Evolutionary conservation across 2,329 filamentous ascomycete genomes (phyloP).

Genomic region (Fusarium sp.): DNA sequence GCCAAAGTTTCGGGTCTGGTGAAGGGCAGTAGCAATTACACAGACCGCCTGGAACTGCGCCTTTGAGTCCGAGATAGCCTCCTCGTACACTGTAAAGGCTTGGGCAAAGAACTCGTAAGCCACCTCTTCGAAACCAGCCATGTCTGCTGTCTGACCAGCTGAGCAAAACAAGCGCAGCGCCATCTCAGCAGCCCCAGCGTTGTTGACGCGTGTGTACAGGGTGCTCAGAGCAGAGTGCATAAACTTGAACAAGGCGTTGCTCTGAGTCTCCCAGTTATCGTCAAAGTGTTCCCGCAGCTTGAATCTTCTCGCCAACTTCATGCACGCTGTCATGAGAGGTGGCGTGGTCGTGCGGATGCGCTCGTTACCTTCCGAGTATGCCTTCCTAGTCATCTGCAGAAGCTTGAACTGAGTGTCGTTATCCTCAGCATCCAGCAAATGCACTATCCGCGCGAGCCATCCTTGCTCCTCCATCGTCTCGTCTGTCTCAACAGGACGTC

Average conservation of each 20-base stretch:
- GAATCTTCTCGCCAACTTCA: constrained; percentile 89
- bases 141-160: constrained; percentile 92
- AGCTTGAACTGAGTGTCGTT: constrained; percentile 97
- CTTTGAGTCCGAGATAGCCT: constrained; percentile 93
- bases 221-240: constrained; percentile 89
- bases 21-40: constrained; percentile 88
- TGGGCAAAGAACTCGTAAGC: constrained; percentile 99
- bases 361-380: constrained; percentile 92
- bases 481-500: constrained; percentile 85
- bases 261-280: constrained; percentile 72
- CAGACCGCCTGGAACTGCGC: constrained; percentile 98
- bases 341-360: constrained; percentile 96
- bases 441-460: constrained; percentile 92
- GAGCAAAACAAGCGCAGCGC: constrained; percentile 90
- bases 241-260: constrained; percentile 91
- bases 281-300: constrained; percentile 90
- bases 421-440: constrained; percentile 83
- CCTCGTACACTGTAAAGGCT: constrained; percentile 97
- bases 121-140: constrained; percentile 92
- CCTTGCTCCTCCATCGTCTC: constrained; percentile 99
- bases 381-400: constrained; percentile 86
- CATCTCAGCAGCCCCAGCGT: constrained; percentile 83
- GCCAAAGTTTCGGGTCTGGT: constrained; percentile 89
- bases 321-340: constrained; percentile 86
- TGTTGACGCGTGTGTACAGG: constrained; percentile 86